phyloP scores from a whole-genome alignment of 495 filamentous ascomycete species.

The Rostrohypoxylon terebratum region DNA sequence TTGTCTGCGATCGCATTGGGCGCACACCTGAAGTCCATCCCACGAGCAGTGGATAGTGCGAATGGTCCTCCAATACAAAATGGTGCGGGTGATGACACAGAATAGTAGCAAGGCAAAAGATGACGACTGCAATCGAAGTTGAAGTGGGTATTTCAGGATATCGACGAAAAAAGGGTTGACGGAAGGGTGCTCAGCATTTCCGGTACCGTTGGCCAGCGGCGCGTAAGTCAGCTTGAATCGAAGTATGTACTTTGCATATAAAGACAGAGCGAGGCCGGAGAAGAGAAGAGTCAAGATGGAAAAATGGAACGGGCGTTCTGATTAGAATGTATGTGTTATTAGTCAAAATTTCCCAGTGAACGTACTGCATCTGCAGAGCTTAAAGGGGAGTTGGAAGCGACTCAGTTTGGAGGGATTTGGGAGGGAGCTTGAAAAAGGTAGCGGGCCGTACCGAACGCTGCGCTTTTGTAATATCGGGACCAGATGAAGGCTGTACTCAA shows the following conservation, averaged over 20 bases:
- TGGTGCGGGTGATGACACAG: slow-evolving; percentile 36
- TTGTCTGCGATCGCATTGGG: not conserved
- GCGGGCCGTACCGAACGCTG: slow-evolving; percentile 43
- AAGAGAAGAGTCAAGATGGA: slow-evolving; percentile 41
- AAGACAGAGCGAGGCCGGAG: slow-evolving; percentile 33
- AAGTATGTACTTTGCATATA: slow-evolving; percentile 36
- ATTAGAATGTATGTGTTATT: not conserved
- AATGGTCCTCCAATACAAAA: slow-evolving; percentile 45
- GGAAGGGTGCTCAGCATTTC: not conserved
- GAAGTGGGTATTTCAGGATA: slow-evolving; percentile 29
- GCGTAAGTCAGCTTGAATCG: slow-evolving; percentile 19
- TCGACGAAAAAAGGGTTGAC: slow-evolving; percentile 26
- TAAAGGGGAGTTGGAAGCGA: no score
- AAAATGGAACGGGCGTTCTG: slow-evolving; percentile 48
- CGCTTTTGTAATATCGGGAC: slow-evolving; percentile 45
- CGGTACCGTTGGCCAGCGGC: slow-evolving; percentile 8
- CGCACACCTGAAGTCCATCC: slow-evolving; percentile 47
- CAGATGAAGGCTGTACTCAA: slow-evolving; percentile 34
- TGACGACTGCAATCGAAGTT: slow-evolving; percentile 23
- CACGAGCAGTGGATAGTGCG: slow-evolving; percentile 51
- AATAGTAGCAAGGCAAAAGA: slow-evolving; percentile 38
- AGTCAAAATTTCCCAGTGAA: no score
- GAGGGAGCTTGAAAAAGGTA: not conserved
- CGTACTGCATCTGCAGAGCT: no score
- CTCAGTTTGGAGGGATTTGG: no score